Evolutionary conservation across 768 basidiomycete genomes (phyloP).

Genomic region (Termitomyces sp.): DNA sequence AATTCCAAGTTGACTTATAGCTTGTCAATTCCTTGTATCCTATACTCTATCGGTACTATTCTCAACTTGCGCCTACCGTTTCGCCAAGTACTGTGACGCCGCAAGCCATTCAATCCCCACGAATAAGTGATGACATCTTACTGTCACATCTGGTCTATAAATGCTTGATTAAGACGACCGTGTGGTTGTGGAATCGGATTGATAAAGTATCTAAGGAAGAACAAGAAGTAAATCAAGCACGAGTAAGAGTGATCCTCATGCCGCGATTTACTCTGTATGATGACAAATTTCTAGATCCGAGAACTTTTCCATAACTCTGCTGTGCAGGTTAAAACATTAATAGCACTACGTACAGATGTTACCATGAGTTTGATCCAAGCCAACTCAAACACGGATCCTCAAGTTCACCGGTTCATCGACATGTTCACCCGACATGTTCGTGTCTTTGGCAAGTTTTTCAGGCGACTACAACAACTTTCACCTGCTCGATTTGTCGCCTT

Average conservation of each 20-base stretch:
- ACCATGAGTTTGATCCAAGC: constrained; percentile 37
- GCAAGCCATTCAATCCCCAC: constrained; percentile 40
- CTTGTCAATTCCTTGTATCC: constrained; percentile 50
- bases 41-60: constrained; percentile 60
- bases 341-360: constrained; percentile 53
- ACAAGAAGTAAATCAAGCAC: constrained; percentile 39
- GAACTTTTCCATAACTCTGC: constrained; percentile 60
- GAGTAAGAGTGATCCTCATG: constrained; percentile 38
- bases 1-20: constrained; percentile 19
- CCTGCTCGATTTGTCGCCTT: constrained; percentile 56
- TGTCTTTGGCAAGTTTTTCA: constrained; percentile 77
- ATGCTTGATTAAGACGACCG: constrained; percentile 61
- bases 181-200: constrained; percentile 67
- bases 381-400: constrained; percentile 22
- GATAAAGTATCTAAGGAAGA: constrained; percentile 41
- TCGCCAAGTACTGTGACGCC: constrained; percentile 33
- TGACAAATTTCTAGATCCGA: constrained; percentile 41
- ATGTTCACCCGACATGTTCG: constrained; percentile 65
- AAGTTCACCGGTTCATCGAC: constrained; percentile 43
- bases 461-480: constrained; percentile 65
- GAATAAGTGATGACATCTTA: constrained; percentile 35
- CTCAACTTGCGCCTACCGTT: constrained; percentile 40
- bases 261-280: background rate
- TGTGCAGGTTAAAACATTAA: constrained; percentile 51
- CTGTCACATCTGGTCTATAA: constrained; percentile 74